Conservation (phyloP, 2,329 filamentous ascomycete species). For the Penicillium sclerotigenum region DNA sequence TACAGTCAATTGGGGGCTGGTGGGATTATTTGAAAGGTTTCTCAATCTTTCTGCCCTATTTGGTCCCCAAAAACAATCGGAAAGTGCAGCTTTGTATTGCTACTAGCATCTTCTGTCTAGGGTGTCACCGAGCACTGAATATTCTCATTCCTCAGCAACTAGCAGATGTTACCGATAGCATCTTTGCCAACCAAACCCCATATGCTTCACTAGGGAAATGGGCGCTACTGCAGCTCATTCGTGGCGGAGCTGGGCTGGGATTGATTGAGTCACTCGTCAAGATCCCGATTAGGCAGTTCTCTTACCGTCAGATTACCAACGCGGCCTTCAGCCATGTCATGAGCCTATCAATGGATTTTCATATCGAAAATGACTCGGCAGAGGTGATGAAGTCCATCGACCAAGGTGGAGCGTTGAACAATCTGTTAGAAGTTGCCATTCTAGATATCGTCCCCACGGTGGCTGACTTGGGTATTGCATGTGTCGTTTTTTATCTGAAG, state of each 20-base stretch:
- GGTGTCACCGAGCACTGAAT: conserved; percentile 2
- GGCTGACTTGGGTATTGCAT: conserved; percentile 36
- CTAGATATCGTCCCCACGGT: conserved; percentile 60
- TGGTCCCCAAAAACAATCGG: conserved; percentile 4
- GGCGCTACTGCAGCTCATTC: conserved; percentile 4
- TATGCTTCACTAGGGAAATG: conserved; percentile 6
- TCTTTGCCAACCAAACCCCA: conserved; percentile 6
- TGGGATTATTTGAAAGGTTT: conserved; percentile 6
- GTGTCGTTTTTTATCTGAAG: conserved; percentile 51
- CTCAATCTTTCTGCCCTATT: conserved; percentile 7
- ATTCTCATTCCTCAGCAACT: conserved; percentile 8
- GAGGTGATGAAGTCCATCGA: conserved; percentile 64
- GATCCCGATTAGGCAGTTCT: conserved; percentile 54
- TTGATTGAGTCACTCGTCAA: conserved; percentile 4
- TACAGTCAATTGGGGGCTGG: conserved; percentile 4
- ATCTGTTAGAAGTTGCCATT: conserved; percentile 57
- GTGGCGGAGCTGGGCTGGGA: conserved; percentile 2
- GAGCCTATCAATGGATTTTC: conserved; percentile 66
- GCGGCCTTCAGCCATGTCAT: conserved; percentile 65
- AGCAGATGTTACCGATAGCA: conserved; percentile 6
- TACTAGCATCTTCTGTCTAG: conserved; percentile 1
- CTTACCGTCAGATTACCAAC: conserved; percentile 56
- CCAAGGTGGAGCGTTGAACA: conserved; percentile 59
- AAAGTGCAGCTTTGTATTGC: conserved; percentile 6
- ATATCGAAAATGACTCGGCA: conserved; percentile 61